Percentiles rank a stretch among this genome's conserved stretches.
These are phyloP conservation scores for Lanmaoa pseudosensibilis DNA, from an alignment of 768 basidiomycete genomes.

Conservation along the genomic window DNA sequence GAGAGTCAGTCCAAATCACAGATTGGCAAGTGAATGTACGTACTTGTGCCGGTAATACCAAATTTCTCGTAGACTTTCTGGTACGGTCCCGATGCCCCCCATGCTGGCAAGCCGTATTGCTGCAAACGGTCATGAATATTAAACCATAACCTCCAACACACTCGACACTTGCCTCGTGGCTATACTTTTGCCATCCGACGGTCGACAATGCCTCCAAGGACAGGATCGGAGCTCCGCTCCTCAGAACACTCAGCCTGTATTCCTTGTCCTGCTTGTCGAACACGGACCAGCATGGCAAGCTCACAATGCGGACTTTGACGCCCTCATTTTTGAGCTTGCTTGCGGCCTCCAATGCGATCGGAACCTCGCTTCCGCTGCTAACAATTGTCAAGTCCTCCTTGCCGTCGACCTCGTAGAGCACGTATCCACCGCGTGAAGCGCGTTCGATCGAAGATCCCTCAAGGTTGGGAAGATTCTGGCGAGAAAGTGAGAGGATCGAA, in stretches of 20 bases:
- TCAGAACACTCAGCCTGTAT: slow-evolving; percentile 81
- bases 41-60: slow-evolving; percentile 76
- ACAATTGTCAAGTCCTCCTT: slow-evolving; percentile 88
- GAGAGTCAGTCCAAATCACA: slow-evolving; percentile 10
- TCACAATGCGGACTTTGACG: slow-evolving; percentile 79
- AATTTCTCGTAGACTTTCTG: slow-evolving; percentile 90
- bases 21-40: slow-evolving; percentile 27
- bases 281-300: slow-evolving; percentile 86
- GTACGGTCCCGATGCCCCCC: slow-evolving; percentile 91
- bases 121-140: slow-evolving; percentile 24
- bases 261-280: slow-evolving; percentile 80
- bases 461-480: slow-evolving; percentile 92
- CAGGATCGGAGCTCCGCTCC: slow-evolving; percentile 86
- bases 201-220: slow-evolving; percentile 86
- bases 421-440: slow-evolving; percentile 84
- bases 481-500: slow-evolving; percentile 78
- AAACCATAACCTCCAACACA: neutral
- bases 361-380: slow-evolving; percentile 85
- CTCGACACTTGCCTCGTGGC: slow-evolving; percentile 62
- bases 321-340: slow-evolving; percentile 74
- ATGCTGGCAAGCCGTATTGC: slow-evolving; percentile 72
- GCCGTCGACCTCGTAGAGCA: slow-evolving; percentile 70
- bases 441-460: slow-evolving; percentile 84
- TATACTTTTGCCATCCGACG: slow-evolving; percentile 85
- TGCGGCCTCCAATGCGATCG: slow-evolving; percentile 85